phyloP scores from a whole-genome alignment of 306 rosid genomes.

The Quercus dentata region DNA sequence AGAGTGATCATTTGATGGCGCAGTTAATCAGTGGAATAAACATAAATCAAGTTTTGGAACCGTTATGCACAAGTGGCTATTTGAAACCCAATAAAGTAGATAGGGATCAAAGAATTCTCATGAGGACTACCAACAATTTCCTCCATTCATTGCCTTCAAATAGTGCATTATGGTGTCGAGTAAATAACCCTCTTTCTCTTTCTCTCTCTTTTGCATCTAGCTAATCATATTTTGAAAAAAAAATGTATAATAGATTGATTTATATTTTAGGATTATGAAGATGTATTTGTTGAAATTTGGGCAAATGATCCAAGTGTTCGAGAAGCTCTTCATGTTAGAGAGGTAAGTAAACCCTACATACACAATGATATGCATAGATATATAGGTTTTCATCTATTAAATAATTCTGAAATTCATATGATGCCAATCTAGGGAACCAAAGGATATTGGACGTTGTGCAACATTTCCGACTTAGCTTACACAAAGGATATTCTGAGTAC shows the following conservation, averaged over 20 bases:
- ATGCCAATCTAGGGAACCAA: background rate
- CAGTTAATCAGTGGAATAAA: background rate
- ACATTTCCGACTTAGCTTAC: background rate
- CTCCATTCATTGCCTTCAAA: background rate
- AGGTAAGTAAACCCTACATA: background rate
- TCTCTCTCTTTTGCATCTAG: background rate
- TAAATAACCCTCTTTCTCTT: background rate
- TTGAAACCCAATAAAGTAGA: background rate
- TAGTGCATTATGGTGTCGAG: conserved; percentile 8
- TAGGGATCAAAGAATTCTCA: background rate
- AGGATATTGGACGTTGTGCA: background rate
- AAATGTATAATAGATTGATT: background rate
- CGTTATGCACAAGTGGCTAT: background rate
- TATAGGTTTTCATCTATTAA: no score
- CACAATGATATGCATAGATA: background rate
- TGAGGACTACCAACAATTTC: background rate
- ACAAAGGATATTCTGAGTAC: background rate
- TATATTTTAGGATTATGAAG: background rate
- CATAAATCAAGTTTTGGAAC: background rate
- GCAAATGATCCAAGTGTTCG: background rate
- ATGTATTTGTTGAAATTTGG: background rate
- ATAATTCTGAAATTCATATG: no score
- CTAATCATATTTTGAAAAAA: background rate
- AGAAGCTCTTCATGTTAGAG: background rate
- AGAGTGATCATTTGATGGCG: background rate